Base-by-base conservation (phyloP, 75 land plant genomes). In the Picea sitchensis region DNA sequence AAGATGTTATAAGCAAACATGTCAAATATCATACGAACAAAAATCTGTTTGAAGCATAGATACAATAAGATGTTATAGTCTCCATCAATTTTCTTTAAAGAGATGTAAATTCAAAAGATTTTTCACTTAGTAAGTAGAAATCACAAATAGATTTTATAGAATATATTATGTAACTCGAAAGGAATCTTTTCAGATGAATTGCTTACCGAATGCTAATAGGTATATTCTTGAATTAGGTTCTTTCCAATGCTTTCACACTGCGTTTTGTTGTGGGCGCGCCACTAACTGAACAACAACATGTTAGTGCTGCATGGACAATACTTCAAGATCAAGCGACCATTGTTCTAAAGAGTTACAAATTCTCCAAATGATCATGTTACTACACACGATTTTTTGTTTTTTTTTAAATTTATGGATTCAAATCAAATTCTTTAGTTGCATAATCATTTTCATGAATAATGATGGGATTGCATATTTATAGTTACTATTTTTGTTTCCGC, bases 221-320 rank as follows among this genome's bases (percentile, higher is more conserved):
- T 76, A 15, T 59, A 32, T 23, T 51, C 44, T 65, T 63, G 34
- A 54, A 79, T 32, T 84, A 94, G 96, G 96, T 89, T 78, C 78
- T 94, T 14, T 86, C 89, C 2, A 93, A 87, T 32, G 78, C 79
- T 47, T 94, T 81, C 81, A 87, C 88, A 14, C 58, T 94, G 34
- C 88, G 97, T 0, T 85, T 94, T 73, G 93, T 85, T 18, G 89
- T 94, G 18, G 92, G 94, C 18, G 93, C 90, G 1, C 87, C 95
- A 41, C 64, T 91, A 76, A 92, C 93, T 26, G 90, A 92, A 79
- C 81, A 86, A 79, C 85, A 73, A 23, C 95, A 94, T 82, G 77
- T 94, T 1, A 78, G 77, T 67, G 84, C 81, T 62, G 95, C 95
- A 75, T 94, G 97, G 97, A 78, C 80, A 61, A 72, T 86, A 38